Conservation (phyloP, 1,139 yeast genomes). For the Barnettozyma hawaiiensis region DNA sequence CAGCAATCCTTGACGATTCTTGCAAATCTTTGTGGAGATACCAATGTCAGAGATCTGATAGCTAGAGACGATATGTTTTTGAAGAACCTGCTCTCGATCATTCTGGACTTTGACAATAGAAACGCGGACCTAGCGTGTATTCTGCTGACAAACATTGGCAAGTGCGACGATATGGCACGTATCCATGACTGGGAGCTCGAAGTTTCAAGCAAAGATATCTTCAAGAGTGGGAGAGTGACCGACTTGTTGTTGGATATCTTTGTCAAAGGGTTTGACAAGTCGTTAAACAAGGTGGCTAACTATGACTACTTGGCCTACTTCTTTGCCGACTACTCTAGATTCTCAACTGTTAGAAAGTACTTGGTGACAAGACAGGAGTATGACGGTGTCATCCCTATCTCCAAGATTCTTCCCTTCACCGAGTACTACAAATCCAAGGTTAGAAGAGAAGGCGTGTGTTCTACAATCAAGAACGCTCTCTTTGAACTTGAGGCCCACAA, state of each 20-base stretch:
- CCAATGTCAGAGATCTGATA: constrained; percentile 49
- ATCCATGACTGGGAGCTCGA: constrained; percentile 46
- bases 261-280: constrained; percentile 75
- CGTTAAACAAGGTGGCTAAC: constrained; percentile 64
- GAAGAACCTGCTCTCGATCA: constrained; percentile 46
- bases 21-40: constrained; percentile 76
- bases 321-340: constrained; percentile 85
- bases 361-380: constrained; percentile 66
- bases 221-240: constrained; percentile 55
- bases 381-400: constrained; percentile 74
- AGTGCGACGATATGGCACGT: constrained; percentile 57
- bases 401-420: constrained; percentile 77
- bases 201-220: constrained; percentile 34
- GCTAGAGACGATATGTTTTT: constrained; percentile 61
- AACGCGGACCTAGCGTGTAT: constrained; percentile 84
- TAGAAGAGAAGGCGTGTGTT: constrained; percentile 90
- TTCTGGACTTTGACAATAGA: constrained; percentile 51
- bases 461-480: constrained; percentile 83
- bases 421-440: constrained; percentile 71
- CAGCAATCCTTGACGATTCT: constrained; percentile 72
- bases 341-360: constrained; percentile 65
- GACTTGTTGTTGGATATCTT: constrained; percentile 88
- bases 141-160: constrained; percentile 77
- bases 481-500: constrained; percentile 73
- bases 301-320: constrained; percentile 83